These are phyloP conservation scores for Scheffersomyces cryptocercus DNA, from an alignment of 1,139 yeast species.

Conservation along the genomic window DNA sequence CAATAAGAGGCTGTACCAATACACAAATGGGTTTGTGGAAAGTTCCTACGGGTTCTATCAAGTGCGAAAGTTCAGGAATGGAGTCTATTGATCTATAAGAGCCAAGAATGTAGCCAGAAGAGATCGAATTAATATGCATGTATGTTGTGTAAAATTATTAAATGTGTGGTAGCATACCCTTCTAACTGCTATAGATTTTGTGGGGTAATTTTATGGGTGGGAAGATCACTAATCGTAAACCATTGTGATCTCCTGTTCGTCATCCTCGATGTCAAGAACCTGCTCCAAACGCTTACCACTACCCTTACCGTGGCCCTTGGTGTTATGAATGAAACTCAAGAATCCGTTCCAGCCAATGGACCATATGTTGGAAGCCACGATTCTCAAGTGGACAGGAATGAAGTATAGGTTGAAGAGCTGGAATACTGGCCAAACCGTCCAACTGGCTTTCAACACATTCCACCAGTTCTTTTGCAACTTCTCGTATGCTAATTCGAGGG, in stretches of 20 bases:
- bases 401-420: constrained; percentile 40
- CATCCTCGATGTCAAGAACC: constrained; percentile 41
- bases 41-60: no score
- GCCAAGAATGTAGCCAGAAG: no score
- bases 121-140: no score
- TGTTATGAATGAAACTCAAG: constrained; percentile 45
- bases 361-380: constrained; percentile 41
- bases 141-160: no score
- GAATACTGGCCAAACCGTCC: constrained; percentile 50
- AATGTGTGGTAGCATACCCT: no score
- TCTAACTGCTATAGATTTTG: no score
- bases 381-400: constrained; percentile 43
- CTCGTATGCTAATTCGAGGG: constrained; percentile 32
- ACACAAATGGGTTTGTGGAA: no score
- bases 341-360: constrained; percentile 49
- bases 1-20: no score
- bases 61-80: no score
- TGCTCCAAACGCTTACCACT: constrained; percentile 39
- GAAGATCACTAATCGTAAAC: constrained; percentile 19
- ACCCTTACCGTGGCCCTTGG: constrained; percentile 47
- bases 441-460: constrained; percentile 41
- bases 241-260: constrained; percentile 30
- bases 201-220: neutral
- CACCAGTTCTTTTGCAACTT: constrained; percentile 44
- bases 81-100: no score